A percentile compares a stretch with the other conserved stretches of the same genome.
phyloP scores from a whole-genome alignment of 192 early-diverging fungal genomes.

The Ambispora gerdemannii region DNA sequence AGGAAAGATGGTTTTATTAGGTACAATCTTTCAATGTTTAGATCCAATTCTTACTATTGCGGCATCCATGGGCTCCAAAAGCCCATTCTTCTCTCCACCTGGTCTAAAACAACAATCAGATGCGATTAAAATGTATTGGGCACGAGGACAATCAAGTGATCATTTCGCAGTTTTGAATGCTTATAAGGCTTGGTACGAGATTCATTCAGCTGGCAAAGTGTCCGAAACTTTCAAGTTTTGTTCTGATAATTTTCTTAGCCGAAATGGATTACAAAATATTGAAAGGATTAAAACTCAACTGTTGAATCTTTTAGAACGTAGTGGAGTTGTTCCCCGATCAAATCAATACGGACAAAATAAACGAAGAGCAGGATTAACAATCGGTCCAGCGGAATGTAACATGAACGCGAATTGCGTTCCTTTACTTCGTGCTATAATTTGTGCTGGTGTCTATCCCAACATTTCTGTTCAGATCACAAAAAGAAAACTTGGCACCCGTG shows the following conservation, averaged over 20 bases:
- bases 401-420: conserved; percentile 53
- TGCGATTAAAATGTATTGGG: conserved; percentile 41
- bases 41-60: conserved; percentile 68
- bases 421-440: conserved; percentile 69
- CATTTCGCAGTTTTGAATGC: conserved; percentile 48
- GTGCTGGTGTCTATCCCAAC: conserved; percentile 85
- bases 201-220: conserved; percentile 23
- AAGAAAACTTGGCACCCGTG: conserved; percentile 38
- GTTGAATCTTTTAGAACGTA: conserved; percentile 41
- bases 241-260: conserved; percentile 43
- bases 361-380: conserved; percentile 27
- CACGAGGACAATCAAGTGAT: conserved; percentile 43
- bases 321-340: conserved; percentile 40
- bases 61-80: conserved; percentile 50
- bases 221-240: conserved; percentile 41
- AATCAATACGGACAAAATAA: conserved; percentile 34
- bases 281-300: conserved; percentile 45
- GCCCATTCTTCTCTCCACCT: conserved; percentile 41
- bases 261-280: conserved; percentile 40
- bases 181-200: conserved; percentile 45
- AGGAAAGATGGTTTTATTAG: conserved; percentile 62
- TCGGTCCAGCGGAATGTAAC: conserved; percentile 51
- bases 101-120: conserved; percentile 40
- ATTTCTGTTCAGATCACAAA: conserved; percentile 42
- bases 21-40: conserved; percentile 57